Conservation (phyloP, 208 protist genomes). For the Acanthamoeba healyi region DNA sequence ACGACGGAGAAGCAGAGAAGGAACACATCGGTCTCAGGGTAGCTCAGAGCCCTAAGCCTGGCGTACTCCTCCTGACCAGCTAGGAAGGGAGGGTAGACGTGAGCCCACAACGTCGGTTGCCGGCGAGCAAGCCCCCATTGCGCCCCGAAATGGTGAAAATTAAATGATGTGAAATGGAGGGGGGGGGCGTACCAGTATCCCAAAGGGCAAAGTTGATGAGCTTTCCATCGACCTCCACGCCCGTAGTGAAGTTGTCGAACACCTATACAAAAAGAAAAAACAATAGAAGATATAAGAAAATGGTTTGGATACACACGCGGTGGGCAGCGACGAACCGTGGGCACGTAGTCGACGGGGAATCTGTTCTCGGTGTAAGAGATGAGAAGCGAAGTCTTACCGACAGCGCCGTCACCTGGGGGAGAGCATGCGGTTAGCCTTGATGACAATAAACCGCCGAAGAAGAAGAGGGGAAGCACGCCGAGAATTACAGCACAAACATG, state of each 20-base stretch:
- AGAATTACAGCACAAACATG: too few species aligned
- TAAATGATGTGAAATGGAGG: neutral
- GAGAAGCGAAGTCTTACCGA: conserved; percentile 74
- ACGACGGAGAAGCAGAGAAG: conserved; percentile 89
- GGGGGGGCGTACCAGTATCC: conserved; percentile 86
- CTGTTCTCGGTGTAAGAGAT: conserved; percentile 76
- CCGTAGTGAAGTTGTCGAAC: conserved; percentile 93
- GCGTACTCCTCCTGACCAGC: conserved; percentile 93
- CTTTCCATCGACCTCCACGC: conserved; percentile 87
- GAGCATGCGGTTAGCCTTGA: neutral
- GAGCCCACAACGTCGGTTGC: neutral
- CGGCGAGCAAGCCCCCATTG: too few species aligned
- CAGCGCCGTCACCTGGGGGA: conserved; percentile 46
- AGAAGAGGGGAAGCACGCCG: neutral
- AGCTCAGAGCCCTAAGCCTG: conserved; percentile 90
- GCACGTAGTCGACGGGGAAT: conserved; percentile 74
- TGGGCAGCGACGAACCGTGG: neutral
- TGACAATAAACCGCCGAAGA: neutral
- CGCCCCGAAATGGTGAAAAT: too few species aligned
- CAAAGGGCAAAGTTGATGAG: conserved; percentile 87
- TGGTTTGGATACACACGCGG: too few species aligned
- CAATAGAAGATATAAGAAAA: neutral
- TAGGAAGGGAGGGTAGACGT: conserved; percentile 78
- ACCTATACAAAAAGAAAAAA: conserved; percentile 79
- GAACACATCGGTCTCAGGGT: conserved; percentile 85